Base-by-base conservation (phyloP, 129 eudicot species). In the Centrapalus pauciflorus region DNA sequence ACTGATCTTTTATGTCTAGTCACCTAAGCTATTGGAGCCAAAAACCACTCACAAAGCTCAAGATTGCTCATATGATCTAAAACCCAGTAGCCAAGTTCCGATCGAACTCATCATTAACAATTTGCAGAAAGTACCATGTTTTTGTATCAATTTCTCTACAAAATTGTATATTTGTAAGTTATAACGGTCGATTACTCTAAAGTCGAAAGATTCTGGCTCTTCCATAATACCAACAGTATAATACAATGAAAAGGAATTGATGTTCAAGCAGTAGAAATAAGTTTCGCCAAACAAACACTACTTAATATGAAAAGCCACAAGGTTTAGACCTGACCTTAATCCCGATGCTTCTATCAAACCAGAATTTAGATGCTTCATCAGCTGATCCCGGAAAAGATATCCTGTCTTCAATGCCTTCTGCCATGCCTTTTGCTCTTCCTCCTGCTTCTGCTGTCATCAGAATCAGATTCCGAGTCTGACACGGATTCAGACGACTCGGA, bases 401-500 rank as follows among this genome's bases (percentile, higher is more conserved):
- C n/a, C 41, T 57, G 4, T 30, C 65, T 50, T 77, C 69, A 90
- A 27, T 72, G 87, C 71, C 57, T 92, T 65, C 79, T 70, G 73
- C 96, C 78, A 27, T 72, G 90, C 81, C 84, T 80, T 72, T 75
- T 85, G 64, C 84, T 78, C 83, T 81, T 85, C 81, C 61, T 87
- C 54, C 85, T 51, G 51, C 77, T 75, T 71, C 87, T 75, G 74
- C 76, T 83, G 13, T 76, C 91, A 67, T 87, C 91, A 0, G 97
- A 87, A 57, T 88, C 98, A 8, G 96, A 90, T 26, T 77, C 96
- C 0, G 95, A 87, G 5, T 69, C 91, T 0, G 89, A 85, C 0
- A 81, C 93, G 0, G 89, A 80, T 0, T 69, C 85, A 0, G 95
- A 87, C 13, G 95, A 87, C 33, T 80, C 96, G 0, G 95, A 85